Percentiles rank a stretch among this genome's conserved stretches.
Evolutionary conservation across 805 yeast species (phyloP).

Genomic region (Candida golubevii): DNA sequence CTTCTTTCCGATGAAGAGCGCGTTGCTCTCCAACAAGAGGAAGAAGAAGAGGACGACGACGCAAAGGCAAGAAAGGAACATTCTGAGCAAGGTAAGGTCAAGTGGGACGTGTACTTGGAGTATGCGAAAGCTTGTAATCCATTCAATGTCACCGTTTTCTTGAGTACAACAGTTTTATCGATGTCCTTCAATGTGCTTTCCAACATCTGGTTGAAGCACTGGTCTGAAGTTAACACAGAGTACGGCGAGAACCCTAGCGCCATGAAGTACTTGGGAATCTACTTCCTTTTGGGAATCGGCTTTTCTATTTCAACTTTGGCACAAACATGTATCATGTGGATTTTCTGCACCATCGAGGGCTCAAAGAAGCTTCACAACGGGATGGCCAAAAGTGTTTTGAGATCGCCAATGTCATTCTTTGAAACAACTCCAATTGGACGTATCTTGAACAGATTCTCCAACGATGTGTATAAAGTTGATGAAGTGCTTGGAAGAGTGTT

Average conservation of each 20-base stretch:
- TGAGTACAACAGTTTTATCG: constrained; percentile 52
- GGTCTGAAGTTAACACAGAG: constrained; percentile 87
- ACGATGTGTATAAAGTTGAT: constrained; percentile 85
- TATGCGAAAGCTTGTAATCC: constrained; percentile 89
- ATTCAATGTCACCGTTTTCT: constrained; percentile 53
- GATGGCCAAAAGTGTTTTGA: constrained; percentile 68
- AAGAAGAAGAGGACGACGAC: constrained; percentile 36
- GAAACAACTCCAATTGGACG: constrained; percentile 96
- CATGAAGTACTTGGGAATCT: constrained; percentile 67
- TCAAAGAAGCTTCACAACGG: constrained; percentile 69
- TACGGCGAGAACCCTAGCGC: constrained; percentile 69
- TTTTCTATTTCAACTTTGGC: constrained; percentile 56
- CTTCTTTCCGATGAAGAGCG: constrained; percentile 36
- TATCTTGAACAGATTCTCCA: constrained; percentile 84
- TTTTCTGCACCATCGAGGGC: constrained; percentile 77
- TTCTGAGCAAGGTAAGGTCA: constrained; percentile 89
- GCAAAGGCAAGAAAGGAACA: constrained; percentile 59
- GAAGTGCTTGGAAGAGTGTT: constrained; percentile 70
- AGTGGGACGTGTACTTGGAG: constrained; percentile 75
- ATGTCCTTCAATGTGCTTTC: constrained; percentile 62
- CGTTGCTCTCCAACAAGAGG: constrained; percentile 24
- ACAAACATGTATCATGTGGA: constrained; percentile 71
- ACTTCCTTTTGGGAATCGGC: constrained; percentile 68
- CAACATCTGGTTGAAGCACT: constrained; percentile 91
- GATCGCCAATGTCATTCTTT: constrained; percentile 93